Conservation (phyloP, 495 filamentous ascomycete species). For the Lepidopterella palustris region DNA sequence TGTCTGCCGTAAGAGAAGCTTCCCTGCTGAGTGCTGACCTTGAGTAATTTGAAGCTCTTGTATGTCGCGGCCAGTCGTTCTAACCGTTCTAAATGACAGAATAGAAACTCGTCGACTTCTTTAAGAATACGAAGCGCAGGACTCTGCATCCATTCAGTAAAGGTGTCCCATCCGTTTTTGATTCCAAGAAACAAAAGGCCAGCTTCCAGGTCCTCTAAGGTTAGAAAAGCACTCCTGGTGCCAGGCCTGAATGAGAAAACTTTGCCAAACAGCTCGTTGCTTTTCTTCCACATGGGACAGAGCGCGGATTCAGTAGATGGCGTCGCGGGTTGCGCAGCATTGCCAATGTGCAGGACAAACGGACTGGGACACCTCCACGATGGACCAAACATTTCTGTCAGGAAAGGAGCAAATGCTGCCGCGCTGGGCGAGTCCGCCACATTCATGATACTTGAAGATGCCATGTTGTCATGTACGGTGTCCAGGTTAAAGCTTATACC, state of each 20-base stretch:
- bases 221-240: conserved; percentile 4
- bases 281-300: conserved; percentile 19
- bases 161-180: conserved; percentile 15
- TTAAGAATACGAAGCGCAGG: conserved; percentile 15
- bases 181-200: conserved; percentile 18
- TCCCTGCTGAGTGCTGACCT: background rate
- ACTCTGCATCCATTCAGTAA: conserved; percentile 21
- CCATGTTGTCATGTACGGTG: conserved; percentile 2
- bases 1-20: background rate
- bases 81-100: conserved; percentile 10
- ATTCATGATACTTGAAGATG: background rate
- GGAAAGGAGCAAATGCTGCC: conserved; percentile 18
- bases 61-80: conserved; percentile 18
- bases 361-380: conserved; percentile 16
- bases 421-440: conserved; percentile 17
- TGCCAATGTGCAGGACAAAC: conserved; percentile 19
- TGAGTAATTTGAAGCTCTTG: conserved; percentile 24
- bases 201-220: conserved; percentile 14
- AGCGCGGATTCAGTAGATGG: background rate
- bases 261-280: background rate
- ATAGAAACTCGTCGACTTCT: conserved; percentile 19
- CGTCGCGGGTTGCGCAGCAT: conserved; percentile 4
- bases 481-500: conserved; percentile 10
- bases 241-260: conserved; percentile 13
- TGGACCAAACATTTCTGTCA: conserved; percentile 19